Percentiles rank a stretch among this genome's conserved stretches.
These are phyloP conservation scores for Penicillium daleae DNA, from an alignment of 495 filamentous ascomycete species.

Conservation along the genomic window DNA sequence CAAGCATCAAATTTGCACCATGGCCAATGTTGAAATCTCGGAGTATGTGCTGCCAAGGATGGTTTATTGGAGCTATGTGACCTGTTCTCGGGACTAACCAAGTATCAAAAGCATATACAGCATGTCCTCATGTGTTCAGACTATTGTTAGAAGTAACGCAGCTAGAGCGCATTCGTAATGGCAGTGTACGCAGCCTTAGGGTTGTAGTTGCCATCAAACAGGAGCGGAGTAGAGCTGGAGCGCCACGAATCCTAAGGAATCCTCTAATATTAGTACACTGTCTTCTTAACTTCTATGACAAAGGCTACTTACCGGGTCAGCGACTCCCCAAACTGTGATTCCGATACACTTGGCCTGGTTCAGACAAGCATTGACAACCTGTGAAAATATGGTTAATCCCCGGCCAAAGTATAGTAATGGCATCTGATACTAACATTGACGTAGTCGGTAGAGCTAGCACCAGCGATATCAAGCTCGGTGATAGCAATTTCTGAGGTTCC, in stretches of 20 bases:
- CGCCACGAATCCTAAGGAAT: slow-evolving; percentile 1
- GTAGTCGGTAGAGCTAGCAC: slow-evolving; percentile 62
- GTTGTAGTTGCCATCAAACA: slow-evolving; percentile 6
- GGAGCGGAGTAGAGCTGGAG: neutral
- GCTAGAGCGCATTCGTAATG: neutral
- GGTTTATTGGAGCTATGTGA: neutral
- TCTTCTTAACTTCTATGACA: neutral
- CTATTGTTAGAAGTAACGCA: neutral
- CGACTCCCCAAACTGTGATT: slow-evolving; percentile 78
- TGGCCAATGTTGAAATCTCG: too few relatives aligned
- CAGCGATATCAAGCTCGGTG: slow-evolving; percentile 69
- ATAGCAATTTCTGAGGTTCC: slow-evolving; percentile 61
- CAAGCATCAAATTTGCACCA: too few relatives aligned
- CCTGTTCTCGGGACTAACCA: neutral
- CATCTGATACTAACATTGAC: slow-evolving; percentile 46
- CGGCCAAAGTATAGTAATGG: too few relatives aligned
- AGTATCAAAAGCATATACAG: too few relatives aligned
- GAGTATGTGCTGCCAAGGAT: neutral
- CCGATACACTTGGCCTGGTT: slow-evolving; percentile 68
- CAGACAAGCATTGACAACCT: slow-evolving; percentile 66
- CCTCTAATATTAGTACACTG: neutral
- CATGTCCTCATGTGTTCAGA: neutral
- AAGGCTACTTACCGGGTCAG: slow-evolving; percentile 42
- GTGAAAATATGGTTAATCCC: too few relatives aligned
- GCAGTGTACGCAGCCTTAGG: slow-evolving; percentile 1